These are phyloP conservation scores for Evernia prunastri DNA, from an alignment of 495 filamentous ascomycete species.

Conservation along the genomic window DNA sequence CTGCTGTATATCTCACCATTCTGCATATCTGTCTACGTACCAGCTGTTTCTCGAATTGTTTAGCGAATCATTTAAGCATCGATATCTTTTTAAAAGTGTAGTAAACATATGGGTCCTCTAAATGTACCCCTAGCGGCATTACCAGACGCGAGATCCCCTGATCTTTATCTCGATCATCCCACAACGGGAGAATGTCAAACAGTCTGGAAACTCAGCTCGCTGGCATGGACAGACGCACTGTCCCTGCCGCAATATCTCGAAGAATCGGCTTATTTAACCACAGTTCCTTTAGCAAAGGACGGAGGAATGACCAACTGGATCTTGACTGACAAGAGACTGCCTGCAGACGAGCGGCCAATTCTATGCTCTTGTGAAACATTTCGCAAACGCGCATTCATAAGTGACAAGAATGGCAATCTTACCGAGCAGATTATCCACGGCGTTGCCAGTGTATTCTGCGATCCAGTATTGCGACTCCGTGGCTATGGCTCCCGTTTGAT, in stretches of 20 bases:
- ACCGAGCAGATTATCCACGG: constrained; percentile 24
- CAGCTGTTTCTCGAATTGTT: background rate
- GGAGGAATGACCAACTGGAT: constrained; percentile 25
- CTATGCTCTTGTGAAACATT: constrained; percentile 25
- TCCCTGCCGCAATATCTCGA: constrained; percentile 17
- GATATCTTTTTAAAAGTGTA: background rate
- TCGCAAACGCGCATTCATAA: constrained; percentile 17
- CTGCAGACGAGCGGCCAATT: constrained; percentile 19
- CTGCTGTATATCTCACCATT: background rate
- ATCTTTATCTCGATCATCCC: constrained; percentile 19
- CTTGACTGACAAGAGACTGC: constrained; percentile 15
- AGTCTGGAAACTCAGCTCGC: constrained; percentile 13
- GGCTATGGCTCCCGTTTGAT: constrained; percentile 25
- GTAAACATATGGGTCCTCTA: background rate
- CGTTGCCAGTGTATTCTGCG: constrained; percentile 26
- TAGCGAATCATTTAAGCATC: background rate
- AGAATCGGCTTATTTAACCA: constrained; percentile 21
- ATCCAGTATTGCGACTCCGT: constrained; percentile 13
- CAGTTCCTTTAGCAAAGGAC: constrained; percentile 25
- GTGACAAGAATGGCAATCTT: constrained; percentile 12
- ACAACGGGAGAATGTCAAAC: constrained; percentile 13
- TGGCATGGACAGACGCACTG: constrained; percentile 21
- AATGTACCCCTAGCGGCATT: background rate
- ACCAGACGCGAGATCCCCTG: constrained; percentile 10
- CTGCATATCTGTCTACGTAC: background rate